Evolutionary conservation across 2,329 filamentous ascomycete genomes (phyloP), one percentile per base, ranked within the genome.

Genomic region (Didymella segeticola): DNA sequence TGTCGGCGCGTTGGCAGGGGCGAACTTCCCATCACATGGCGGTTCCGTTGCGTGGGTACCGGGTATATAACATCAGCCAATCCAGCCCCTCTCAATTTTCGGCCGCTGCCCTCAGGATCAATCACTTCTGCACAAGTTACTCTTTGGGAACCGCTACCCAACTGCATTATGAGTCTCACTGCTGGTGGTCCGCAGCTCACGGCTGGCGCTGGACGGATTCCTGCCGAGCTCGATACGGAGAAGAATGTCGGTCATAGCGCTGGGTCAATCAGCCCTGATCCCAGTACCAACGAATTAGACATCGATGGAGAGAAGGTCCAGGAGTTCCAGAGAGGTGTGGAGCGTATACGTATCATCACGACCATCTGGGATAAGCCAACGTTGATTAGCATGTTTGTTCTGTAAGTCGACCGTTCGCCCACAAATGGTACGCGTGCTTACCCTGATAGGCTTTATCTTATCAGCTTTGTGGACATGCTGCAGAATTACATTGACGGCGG

Each of bases 391-490:
- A 74, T 74, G 54, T 78, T 76, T 48, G 60, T 69, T 36, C 65
- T 75, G 75, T 78, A 58, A 60, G 73, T 60, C 9, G 6, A 9
- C n/a, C 8, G 10, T 5, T 23, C 6, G 0, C 9, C 5, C 9
- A 5, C n/a, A 17, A 8, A 1, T 41, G 31, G 5, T 11, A 31
- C 22, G 2, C 12, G 15, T 27, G 10, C 4, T 41, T 23, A 43
- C 12, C 27, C 25, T 19, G 8, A 30, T 37, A 80, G 78, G 29
- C 73, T 82, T 34, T 81, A 77, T 57, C 55, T 81, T 2, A 75
- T 80, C 57, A 76, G 77, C 37, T 79, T 82, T 49, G 77, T 79
- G 60, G 81, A 83, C 38, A 80, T 77, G 23, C 64, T 82, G 37
- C 73, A 80, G 54, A 70, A 78, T 47, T 70, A 72, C 43, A 74